Conservation (phyloP, 208 protist species). For the Acanthamoeba castellanii region DNA sequence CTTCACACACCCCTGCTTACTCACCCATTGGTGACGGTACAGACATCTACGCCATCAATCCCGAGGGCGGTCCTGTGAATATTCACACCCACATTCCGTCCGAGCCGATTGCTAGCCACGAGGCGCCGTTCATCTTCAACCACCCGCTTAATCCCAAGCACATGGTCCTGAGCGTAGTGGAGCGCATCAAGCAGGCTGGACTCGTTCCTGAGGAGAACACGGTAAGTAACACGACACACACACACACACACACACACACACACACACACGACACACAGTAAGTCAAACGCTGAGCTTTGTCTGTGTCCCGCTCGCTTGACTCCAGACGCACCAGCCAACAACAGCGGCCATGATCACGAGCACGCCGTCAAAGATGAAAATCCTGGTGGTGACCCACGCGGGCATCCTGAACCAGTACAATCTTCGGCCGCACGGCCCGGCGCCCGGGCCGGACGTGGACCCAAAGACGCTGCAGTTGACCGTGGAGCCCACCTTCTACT, state of each 20-base stretch:
- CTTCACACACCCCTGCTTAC: not conserved
- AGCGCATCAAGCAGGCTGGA: slow-evolving; percentile 27
- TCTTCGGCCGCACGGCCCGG: slow-evolving; percentile 20
- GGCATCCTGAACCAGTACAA: slow-evolving; percentile 68
- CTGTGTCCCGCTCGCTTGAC: not conserved
- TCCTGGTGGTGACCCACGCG: slow-evolving; percentile 37
- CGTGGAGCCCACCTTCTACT: slow-evolving; percentile 66
- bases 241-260: not conserved
- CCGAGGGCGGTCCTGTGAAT: slow-evolving; percentile 69
- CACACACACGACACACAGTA: not conserved
- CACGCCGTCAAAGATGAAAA: slow-evolving; percentile 15
- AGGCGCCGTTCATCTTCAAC: slow-evolving; percentile 64
- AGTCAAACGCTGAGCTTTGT: not conserved
- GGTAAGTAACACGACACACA: not conserved
- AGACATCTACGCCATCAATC: slow-evolving; percentile 71
- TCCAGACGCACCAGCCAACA: not conserved
- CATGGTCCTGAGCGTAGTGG: slow-evolving; percentile 22
- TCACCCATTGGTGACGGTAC: not conserved
- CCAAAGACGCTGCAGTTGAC: slow-evolving; percentile 65
- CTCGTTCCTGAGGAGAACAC: not conserved
- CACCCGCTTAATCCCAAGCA: slow-evolving; percentile 18
- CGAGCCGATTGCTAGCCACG: slow-evolving; percentile 41
- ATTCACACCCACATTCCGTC: slow-evolving; percentile 70
- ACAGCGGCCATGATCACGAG: slow-evolving; percentile 24
- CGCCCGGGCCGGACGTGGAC: slow-evolving; percentile 27